Evolutionary conservation across 2,329 filamentous ascomycete genomes (phyloP).

Genomic region (Alternaria alternata): DNA sequence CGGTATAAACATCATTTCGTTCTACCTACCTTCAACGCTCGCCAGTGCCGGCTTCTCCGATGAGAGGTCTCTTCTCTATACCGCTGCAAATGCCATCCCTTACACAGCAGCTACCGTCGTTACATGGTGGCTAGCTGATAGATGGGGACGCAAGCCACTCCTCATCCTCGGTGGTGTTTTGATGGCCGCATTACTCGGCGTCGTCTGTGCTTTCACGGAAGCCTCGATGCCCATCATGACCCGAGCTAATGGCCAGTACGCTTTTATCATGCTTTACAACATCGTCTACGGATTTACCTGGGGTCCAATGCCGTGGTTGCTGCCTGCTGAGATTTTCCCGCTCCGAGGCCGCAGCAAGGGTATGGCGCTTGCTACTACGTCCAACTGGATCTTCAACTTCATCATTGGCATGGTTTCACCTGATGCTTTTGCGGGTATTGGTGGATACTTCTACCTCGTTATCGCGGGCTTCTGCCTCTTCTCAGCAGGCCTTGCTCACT

Average conservation of each 20-base stretch:
- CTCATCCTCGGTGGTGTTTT: conserved; percentile 41
- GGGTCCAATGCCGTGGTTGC: conserved; percentile 45
- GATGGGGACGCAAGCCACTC: conserved; percentile 53
- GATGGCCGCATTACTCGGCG: conserved; percentile 47
- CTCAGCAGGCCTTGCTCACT: conserved; percentile 43
- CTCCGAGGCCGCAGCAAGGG: too few species aligned
- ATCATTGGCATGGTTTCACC: conserved; percentile 54
- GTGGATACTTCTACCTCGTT: conserved; percentile 55
- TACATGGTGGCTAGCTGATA: conserved; percentile 25
- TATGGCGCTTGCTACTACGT: conserved; percentile 38
- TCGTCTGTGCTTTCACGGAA: conserved; percentile 53
- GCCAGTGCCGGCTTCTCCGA: too few species aligned
- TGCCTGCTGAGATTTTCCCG: too few species aligned
- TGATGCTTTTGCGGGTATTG: conserved; percentile 48
- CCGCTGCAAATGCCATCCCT: too few species aligned
- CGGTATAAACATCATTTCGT: too few species aligned
- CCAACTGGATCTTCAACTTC: conserved; percentile 53
- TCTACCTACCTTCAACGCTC: too few species aligned
- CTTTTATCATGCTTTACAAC: conserved; percentile 53
- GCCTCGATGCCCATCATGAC: conserved; percentile 35
- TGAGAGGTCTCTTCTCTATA: too few species aligned
- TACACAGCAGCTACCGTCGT: too few species aligned
- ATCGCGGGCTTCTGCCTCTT: conserved; percentile 43
- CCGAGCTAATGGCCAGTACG: conserved; percentile 51
- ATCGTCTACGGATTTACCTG: conserved; percentile 51